Conservation (phyloP, 2,329 filamentous ascomycete species). For the Fusarium paranaense region DNA sequence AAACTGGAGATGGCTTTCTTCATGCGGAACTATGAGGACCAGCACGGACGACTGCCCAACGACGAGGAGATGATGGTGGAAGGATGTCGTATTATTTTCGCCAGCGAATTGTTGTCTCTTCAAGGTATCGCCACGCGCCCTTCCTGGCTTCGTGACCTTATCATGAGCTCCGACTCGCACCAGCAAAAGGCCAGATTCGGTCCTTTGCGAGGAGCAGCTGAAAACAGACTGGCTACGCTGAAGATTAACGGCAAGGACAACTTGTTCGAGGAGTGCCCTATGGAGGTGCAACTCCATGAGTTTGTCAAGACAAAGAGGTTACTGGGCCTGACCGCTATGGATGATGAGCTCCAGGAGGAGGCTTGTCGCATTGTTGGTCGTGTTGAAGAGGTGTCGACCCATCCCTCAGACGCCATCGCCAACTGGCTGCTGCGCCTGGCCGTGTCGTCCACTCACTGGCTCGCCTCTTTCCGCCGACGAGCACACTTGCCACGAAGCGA, state of each 20-base stretch:
- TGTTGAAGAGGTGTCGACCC: constrained; percentile 64
- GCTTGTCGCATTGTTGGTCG: constrained; percentile 68
- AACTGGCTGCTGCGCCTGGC: constrained; percentile 69
- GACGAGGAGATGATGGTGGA: constrained; percentile 68
- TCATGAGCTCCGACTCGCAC: constrained; percentile 61
- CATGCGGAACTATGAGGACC: constrained; percentile 57
- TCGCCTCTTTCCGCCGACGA: constrained; percentile 66
- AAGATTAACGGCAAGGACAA: constrained; percentile 69
- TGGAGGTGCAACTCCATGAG: constrained; percentile 66
- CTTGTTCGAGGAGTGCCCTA: constrained; percentile 67
- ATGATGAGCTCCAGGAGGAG: constrained; percentile 69
- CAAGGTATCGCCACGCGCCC: constrained; percentile 52
- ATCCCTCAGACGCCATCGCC: constrained; percentile 62
- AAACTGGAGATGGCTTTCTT: constrained; percentile 69
- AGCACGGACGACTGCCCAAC: constrained; percentile 54
- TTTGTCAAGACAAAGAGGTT: constrained; percentile 64
- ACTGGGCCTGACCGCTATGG: constrained; percentile 69
- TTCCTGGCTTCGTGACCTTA: constrained; percentile 70
- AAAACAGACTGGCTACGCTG: constrained; percentile 61
- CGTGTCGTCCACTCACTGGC: constrained; percentile 63
- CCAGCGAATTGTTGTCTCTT: constrained; percentile 60
- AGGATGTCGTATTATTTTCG: constrained; percentile 69
- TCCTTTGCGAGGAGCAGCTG: constrained; percentile 58
- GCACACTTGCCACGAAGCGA: constrained; percentile 68
- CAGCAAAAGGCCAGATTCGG: constrained; percentile 60